Evolutionary conservation across 345 rosid species (phyloP).

Genomic region (Citrus medica): DNA sequence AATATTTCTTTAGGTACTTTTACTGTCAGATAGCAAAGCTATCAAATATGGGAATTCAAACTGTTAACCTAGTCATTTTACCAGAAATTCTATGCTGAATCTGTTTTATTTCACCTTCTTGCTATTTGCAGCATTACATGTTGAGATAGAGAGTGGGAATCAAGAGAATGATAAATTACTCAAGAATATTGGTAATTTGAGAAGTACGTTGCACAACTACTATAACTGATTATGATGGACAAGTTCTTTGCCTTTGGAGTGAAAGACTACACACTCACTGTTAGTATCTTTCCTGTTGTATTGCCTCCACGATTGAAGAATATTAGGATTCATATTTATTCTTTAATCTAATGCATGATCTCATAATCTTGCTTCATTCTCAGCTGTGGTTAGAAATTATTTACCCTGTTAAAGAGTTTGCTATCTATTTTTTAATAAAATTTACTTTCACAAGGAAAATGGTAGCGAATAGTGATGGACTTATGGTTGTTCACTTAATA

Average conservation of each 20-base stretch:
- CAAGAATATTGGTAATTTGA: slow-evolving; percentile 32
- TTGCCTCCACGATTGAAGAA: neutral
- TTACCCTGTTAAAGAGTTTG: neutral
- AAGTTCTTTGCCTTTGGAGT: neutral
- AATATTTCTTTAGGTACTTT: neutral
- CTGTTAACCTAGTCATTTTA: neutral
- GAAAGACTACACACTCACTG: neutral
- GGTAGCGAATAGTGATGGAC: too few relatives aligned
- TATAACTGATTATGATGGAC: neutral
- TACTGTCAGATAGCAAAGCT: neutral
- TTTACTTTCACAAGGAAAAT: neutral
- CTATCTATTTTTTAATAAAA: neutral
- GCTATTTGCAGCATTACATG: slow-evolving; percentile 33
- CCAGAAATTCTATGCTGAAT: neutral
- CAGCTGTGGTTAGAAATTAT: neutral
- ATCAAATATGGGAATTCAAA: neutral
- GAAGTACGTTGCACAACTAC: slow-evolving; percentile 16
- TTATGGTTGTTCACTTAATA: neutral
- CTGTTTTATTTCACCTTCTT: neutral
- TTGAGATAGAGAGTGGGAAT: slow-evolving; percentile 28
- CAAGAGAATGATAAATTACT: slow-evolving; percentile 35
- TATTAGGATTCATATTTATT: neutral
- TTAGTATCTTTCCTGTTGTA: neutral
- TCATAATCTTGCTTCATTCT: neutral
- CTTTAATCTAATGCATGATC: neutral